Conservation (phyloP, 176 grass and related monocot genomes). For the Aechmea fasciata region DNA sequence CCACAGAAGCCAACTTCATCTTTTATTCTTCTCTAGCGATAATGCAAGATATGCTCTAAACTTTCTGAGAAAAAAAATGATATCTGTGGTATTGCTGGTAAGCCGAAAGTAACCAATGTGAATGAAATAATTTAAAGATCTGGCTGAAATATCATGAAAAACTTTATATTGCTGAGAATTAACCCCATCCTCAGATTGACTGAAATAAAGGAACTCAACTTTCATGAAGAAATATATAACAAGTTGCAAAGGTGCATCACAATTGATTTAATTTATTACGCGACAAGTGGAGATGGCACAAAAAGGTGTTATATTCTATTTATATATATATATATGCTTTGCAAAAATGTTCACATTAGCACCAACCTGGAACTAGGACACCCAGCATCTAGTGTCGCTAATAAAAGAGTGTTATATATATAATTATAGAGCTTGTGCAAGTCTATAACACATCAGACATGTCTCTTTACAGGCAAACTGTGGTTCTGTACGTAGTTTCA, state of each 20-base stretch:
- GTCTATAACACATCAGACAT: neutral
- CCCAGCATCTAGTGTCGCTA: too few species aligned
- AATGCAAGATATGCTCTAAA: constrained; percentile 5
- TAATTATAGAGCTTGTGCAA: neutral
- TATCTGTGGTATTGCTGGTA: neutral
- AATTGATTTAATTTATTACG: neutral
- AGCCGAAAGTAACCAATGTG: neutral
- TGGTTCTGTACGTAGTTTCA: too few species aligned
- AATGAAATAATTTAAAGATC: neutral
- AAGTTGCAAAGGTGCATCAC: neutral
- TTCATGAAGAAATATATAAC: neutral
- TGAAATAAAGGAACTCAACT: constrained; percentile 1
- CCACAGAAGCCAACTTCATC: neutral
- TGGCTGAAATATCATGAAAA: neutral
- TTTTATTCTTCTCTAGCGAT: neutral
- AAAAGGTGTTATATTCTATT: too few species aligned
- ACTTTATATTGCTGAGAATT: neutral
- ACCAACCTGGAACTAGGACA: too few species aligned
- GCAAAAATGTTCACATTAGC: too few species aligned
- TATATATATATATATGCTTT: too few species aligned
- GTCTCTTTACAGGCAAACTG: neutral
- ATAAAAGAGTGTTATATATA: too few species aligned
- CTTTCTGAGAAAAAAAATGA: neutral
- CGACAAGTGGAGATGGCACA: neutral
- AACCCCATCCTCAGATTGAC: constrained; percentile 1